Evolutionary conservation across 208 protist genomes (phyloP).

Genomic region (Porcisia deanei): DNA sequence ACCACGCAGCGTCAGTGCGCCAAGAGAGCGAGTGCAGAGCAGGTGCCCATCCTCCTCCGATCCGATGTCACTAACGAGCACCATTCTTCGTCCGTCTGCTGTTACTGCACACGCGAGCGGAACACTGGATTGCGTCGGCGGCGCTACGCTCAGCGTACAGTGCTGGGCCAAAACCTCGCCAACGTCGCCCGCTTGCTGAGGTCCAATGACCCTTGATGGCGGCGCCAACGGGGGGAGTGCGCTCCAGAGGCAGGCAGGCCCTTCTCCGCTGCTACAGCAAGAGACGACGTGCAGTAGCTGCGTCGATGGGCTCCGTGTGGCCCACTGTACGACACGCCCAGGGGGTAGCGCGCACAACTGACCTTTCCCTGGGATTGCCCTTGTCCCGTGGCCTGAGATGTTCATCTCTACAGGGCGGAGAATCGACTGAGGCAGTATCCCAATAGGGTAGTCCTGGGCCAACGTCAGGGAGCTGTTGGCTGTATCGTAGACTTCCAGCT

Average conservation of each 20-base stretch:
- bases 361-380: not conserved
- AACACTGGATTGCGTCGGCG: slow-evolving; percentile 47
- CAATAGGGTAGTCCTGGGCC: slow-evolving; percentile 32
- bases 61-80: slow-evolving; percentile 56
- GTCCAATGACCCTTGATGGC: slow-evolving; percentile 1
- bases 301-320: slow-evolving; percentile 18
- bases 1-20: slow-evolving; percentile 42
- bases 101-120: slow-evolving; percentile 62
- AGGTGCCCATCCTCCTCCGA: slow-evolving; percentile 65
- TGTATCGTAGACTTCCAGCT: slow-evolving; percentile 61
- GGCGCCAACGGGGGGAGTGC: slow-evolving; percentile 41
- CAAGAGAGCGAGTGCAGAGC: slow-evolving; percentile 50
- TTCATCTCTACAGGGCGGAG: slow-evolving; percentile 10
- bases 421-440: slow-evolving; percentile 37
- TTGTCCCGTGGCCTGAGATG: not conserved
- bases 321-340: slow-evolving; percentile 44
- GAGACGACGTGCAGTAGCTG: slow-evolving; percentile 63
- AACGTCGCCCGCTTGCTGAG: not conserved
- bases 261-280: slow-evolving; percentile 42
- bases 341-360: slow-evolving; percentile 10
- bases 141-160: slow-evolving; percentile 41
- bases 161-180: slow-evolving; percentile 48
- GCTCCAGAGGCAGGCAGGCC: slow-evolving; percentile 49
- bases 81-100: slow-evolving; percentile 23
- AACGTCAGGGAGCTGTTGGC: slow-evolving; percentile 16